Conservation (phyloP, 805 yeast species). For the Teunomyces panamensis region DNA sequence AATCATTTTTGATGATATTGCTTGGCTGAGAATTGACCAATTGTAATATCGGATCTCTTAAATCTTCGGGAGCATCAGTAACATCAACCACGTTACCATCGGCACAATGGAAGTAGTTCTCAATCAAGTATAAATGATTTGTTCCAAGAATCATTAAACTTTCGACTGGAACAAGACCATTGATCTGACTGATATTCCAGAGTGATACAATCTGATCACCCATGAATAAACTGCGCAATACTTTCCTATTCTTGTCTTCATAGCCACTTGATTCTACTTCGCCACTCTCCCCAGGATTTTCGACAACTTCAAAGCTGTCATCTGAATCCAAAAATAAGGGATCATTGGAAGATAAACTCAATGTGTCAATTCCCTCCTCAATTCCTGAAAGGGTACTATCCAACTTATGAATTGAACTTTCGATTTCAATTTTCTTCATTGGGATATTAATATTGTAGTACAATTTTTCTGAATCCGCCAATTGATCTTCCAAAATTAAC, state of each 20-base stretch:
- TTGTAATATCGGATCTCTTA: constrained; percentile 67
- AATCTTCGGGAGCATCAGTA: constrained; percentile 57
- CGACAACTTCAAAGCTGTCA: constrained; percentile 43
- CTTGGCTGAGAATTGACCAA: constrained; percentile 52
- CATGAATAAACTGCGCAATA: constrained; percentile 61
- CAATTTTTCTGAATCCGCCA: constrained; percentile 42
- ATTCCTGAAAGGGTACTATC: constrained; percentile 13
- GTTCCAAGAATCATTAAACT: constrained; percentile 71
- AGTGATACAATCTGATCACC: constrained; percentile 71
- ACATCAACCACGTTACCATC: constrained; percentile 58
- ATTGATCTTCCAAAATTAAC: constrained; percentile 52
- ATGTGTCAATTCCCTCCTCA: constrained; percentile 24
- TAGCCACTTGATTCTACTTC: constrained; percentile 15
- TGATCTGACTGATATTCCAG: constrained; percentile 72
- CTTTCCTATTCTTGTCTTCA: constrained; percentile 73
- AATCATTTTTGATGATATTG: constrained; percentile 20
- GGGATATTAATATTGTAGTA: constrained; percentile 43
- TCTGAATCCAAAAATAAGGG: constrained; percentile 16
- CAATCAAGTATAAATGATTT: constrained; percentile 63
- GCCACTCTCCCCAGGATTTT: constrained; percentile 28
- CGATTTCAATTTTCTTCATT: constrained; percentile 13
- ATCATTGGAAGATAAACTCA: constrained; percentile 18
- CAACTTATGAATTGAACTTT: constrained; percentile 13
- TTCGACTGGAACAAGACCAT: constrained; percentile 75
- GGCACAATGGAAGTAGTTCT: constrained; percentile 59